Evolutionary conservation across 1,284 basidiomycete genomes (phyloP).

Genomic region (Mycosarcoma maydis): DNA sequence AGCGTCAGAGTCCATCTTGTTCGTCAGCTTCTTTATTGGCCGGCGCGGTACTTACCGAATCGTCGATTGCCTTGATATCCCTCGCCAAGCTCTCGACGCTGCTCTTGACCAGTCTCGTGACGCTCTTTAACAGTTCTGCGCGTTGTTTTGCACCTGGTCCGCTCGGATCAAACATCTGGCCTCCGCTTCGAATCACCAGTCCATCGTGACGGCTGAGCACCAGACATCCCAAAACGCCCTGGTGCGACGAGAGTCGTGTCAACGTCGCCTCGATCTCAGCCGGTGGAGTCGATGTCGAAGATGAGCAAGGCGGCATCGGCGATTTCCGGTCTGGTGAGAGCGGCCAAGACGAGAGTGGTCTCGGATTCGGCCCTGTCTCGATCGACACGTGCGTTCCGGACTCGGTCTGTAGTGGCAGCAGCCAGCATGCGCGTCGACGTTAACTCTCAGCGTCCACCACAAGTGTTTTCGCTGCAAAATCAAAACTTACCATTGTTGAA

Average conservation of each 20-base stretch:
- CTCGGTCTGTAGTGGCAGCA: slow-evolving; percentile 9
- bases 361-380: slow-evolving; percentile 6
- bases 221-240: slow-evolving; percentile 53
- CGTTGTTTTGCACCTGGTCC: slow-evolving; percentile 52
- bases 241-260: slow-evolving; percentile 52
- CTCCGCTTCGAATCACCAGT: slow-evolving; percentile 58
- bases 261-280: slow-evolving; percentile 61
- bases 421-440: too few species aligned
- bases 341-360: slow-evolving; percentile 31
- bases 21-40: too few species aligned
- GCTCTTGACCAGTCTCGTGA: slow-evolving; percentile 50
- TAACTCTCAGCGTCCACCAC: too few species aligned
- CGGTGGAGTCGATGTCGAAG: slow-evolving; percentile 42
- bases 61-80: slow-evolving; percentile 44
- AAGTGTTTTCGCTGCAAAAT: too few species aligned
- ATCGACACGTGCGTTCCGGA: slow-evolving; percentile 24
- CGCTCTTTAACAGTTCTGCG: slow-evolving; percentile 47
- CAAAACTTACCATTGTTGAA: too few species aligned
- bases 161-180: slow-evolving; percentile 64
- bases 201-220: slow-evolving; percentile 57
- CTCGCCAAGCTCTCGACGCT: slow-evolving; percentile 31
- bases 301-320: slow-evolving; percentile 53
- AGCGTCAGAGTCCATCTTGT: too few species aligned
- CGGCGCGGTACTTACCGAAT: too few species aligned
- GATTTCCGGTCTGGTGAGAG: slow-evolving; percentile 34